A percentile compares a stretch with the other conserved stretches of the same genome.
phyloP scores from a whole-genome alignment of 2,329 filamentous ascomycete species.

The Xylariaceae sp. region DNA sequence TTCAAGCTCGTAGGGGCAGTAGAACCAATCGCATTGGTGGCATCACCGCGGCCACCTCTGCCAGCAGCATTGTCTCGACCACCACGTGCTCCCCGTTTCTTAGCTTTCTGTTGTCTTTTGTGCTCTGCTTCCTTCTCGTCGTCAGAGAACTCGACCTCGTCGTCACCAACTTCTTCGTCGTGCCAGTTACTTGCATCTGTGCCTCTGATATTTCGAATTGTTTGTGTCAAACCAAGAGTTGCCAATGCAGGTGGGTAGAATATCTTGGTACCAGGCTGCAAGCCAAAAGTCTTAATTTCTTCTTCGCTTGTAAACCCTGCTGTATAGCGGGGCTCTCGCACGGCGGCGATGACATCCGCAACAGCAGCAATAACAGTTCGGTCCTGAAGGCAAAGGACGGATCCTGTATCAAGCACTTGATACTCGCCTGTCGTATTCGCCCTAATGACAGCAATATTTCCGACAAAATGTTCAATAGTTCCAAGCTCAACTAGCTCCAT shows the following conservation, averaged over 20 bases:
- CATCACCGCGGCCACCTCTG: constrained; percentile 47
- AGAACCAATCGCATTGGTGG: constrained; percentile 40
- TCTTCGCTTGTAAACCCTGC: constrained; percentile 74
- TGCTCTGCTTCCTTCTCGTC: constrained; percentile 92
- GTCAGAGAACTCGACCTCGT: constrained; percentile 94
- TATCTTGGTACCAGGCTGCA: constrained; percentile 72
- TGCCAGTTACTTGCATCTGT: constrained; percentile 95
- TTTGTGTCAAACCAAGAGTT: constrained; percentile 84
- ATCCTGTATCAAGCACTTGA: constrained; percentile 82
- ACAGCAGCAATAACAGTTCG: constrained; percentile 80
- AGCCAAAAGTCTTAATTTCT: constrained; percentile 69
- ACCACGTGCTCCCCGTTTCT: constrained; percentile 55
- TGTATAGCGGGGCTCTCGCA: constrained; percentile 85
- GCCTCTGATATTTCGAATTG: constrained; percentile 78
- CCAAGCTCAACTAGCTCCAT: constrained; percentile 82
- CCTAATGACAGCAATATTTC: constrained; percentile 78
- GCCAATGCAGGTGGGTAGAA: constrained; percentile 83
- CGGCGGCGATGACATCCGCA: constrained; percentile 84
- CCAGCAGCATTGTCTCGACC: constrained; percentile 46
- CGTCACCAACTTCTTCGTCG: constrained; percentile 85
- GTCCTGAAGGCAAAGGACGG: constrained; percentile 79
- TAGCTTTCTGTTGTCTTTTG: constrained; percentile 72
- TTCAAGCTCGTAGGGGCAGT: constrained; percentile 56
- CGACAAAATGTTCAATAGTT: constrained; percentile 75
- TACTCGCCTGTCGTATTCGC: constrained; percentile 81